Percentiles rank a stretch among this genome's conserved stretches.
These are phyloP conservation scores for Tarenaya hassleriana DNA, from an alignment of 345 rosid species.

Conservation along the genomic window DNA sequence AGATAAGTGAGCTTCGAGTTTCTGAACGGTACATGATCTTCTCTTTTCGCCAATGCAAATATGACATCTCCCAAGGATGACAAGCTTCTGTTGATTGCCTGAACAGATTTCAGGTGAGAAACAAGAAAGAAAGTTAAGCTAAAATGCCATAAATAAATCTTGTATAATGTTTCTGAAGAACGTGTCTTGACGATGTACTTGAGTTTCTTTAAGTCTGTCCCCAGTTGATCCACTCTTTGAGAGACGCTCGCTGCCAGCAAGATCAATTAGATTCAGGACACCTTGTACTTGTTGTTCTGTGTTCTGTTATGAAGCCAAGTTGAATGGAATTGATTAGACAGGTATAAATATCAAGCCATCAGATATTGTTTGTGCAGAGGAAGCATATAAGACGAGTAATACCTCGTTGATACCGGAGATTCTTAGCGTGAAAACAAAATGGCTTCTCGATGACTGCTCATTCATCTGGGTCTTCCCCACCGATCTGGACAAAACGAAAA, in stretches of 20 bases:
- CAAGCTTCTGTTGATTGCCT: conserved; percentile 94
- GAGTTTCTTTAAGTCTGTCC: conserved; percentile 91
- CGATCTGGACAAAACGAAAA: conserved; percentile 41
- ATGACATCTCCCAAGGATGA: conserved; percentile 88
- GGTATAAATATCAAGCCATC: neutral
- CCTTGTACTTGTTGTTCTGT: conserved; percentile 98
- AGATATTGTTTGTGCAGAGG: too few species aligned
- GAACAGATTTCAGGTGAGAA: conserved; percentile 8
- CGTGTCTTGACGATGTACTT: conserved; percentile 33
- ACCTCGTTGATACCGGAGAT: conserved; percentile 87
- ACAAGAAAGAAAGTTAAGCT: conserved; percentile 1
- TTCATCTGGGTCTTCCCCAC: conserved; percentile 96
- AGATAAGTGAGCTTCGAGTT: conserved; percentile 96
- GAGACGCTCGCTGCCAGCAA: conserved; percentile 98
- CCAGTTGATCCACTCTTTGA: conserved; percentile 97
- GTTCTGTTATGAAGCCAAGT: conserved; percentile 34
- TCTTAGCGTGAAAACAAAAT: conserved; percentile 83
- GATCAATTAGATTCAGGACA: conserved; percentile 90
- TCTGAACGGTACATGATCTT: conserved; percentile 86
- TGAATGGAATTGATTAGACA: conserved; percentile 12
- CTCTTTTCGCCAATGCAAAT: conserved; percentile 87
- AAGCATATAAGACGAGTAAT: neutral
- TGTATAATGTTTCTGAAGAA: neutral
- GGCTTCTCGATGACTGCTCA: conserved; percentile 77
- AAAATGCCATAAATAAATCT: conserved; percentile 1